Base-by-base conservation (phyloP, 106 monocot species). In the Apostasia shenzhenica region DNA sequence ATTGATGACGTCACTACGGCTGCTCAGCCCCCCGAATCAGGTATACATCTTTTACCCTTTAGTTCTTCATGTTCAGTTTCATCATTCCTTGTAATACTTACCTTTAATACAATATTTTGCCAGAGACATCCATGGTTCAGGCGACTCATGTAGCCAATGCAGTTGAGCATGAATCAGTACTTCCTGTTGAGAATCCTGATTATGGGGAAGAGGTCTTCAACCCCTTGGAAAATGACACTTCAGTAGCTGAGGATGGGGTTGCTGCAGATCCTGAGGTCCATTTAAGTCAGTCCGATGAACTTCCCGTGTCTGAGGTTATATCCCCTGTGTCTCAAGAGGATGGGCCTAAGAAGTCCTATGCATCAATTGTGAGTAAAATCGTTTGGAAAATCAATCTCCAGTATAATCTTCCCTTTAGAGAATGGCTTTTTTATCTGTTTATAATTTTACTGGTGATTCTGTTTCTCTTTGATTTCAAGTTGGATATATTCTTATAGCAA, bases 331-430 rank as follows among this genome's bases (percentile, higher is more conserved):
- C 73, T 70, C 75, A 78, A 61, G 76, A 85, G 39, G 72, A 78
- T 64, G 75, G 26, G 0, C 77, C 80, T 42, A 91, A 88, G 73
- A 88, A 82, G 76, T 87, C 91, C 63, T 91, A 91, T 82, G 84
- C 84, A 55, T 84, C 84, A 55, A 84, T 84, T 59, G 84, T 84
- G 70, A 76, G 79, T 80, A 42, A 8, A 67, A 26, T 26, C 26
- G 26, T 26, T 26, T 26, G 26, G 26, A 26, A 26, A 26, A 26
- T 26, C 26, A 26, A 26, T 26, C 26, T 26, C 26, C 26, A 26
- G 26, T 26, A 26, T 26, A 26, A 26, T 26, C 26, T 26, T 26
- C 26, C 26, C 26, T 26, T 26, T 26, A 26, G 26, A 26, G 26
- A 26, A 26, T 26, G 26, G 26, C 26, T 26, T 26, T 26, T 26